phyloP scores from a whole-genome alignment of 805 yeast genomes.

The Grigorovia yakushimaensis region DNA sequence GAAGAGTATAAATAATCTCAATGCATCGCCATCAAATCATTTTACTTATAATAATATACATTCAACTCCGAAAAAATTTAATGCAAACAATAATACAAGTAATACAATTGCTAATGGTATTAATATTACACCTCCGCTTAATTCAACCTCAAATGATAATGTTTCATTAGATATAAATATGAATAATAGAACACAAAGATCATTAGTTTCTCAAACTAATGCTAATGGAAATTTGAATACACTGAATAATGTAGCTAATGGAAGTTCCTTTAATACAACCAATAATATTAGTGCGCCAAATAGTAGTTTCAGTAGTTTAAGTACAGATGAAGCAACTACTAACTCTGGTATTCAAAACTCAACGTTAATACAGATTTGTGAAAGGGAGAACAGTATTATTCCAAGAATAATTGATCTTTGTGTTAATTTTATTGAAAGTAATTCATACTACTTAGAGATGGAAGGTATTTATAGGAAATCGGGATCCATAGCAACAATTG shows the following conservation, averaged over 20 bases:
- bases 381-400: slow-evolving; percentile 47
- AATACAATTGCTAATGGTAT: neutral
- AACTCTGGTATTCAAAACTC: slow-evolving; percentile 20
- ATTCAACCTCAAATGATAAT: neutral
- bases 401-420: slow-evolving; percentile 71
- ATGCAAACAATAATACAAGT: neutral
- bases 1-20: neutral
- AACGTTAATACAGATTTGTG: slow-evolving; percentile 54
- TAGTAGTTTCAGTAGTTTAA: neutral
- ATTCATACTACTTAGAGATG: slow-evolving; percentile 44
- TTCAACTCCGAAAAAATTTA: neutral
- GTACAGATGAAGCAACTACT: neutral
- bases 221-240: neutral
- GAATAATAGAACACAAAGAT: neutral
- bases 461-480: slow-evolving; percentile 91
- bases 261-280: too few relatives aligned
- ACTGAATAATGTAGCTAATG: too few relatives aligned
- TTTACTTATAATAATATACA: slow-evolving; percentile 2
- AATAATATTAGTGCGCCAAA: neutral
- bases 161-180: neutral
- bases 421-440: slow-evolving; percentile 46
- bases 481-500: slow-evolving; percentile 55
- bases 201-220: neutral
- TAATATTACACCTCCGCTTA: neutral
- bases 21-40: slow-evolving; percentile 5